phyloP scores from a whole-genome alignment of 192 early-diverging fungal genomes.

The Diversispora epigaea region DNA sequence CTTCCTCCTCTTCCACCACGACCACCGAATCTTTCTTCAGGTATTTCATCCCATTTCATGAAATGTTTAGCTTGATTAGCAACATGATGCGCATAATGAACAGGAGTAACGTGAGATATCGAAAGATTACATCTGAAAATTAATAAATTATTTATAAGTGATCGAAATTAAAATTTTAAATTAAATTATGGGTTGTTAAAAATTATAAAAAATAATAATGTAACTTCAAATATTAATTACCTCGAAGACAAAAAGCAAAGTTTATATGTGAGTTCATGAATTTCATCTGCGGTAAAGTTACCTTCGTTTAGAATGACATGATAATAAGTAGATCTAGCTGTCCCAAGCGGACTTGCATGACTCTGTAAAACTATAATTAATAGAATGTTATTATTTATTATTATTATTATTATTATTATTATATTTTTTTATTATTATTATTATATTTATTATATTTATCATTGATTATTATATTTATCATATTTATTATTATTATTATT shows the following conservation, averaged over 20 bases:
- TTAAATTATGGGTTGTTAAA: not conserved
- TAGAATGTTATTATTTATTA: not conserved
- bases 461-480: too few species aligned
- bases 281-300: not conserved
- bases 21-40: slow-evolving; percentile 11
- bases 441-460: too few species aligned
- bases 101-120: slow-evolving; percentile 62
- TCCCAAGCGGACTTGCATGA: slow-evolving; percentile 87
- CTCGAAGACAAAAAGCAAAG: slow-evolving; percentile 57
- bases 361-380: slow-evolving; percentile 60
- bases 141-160: slow-evolving; percentile 47
- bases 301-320: slow-evolving; percentile 71
- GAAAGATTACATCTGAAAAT: slow-evolving; percentile 78
- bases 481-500: not conserved
- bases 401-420: not conserved
- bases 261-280: slow-evolving; percentile 81
- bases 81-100: slow-evolving; percentile 45
- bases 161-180: not conserved
- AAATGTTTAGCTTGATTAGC: slow-evolving; percentile 40
- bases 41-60: not conserved
- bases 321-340: slow-evolving; percentile 88
- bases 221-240: not conserved
- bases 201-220: not conserved
- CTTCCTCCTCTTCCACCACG: slow-evolving; percentile 7
- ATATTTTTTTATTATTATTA: too few species aligned